Percentiles rank a stretch among this genome's conserved stretches.
These are phyloP conservation scores for Chrysoporthe cubensis DNA, from an alignment of 2,329 filamentous ascomycete species.

Conservation along the genomic window DNA sequence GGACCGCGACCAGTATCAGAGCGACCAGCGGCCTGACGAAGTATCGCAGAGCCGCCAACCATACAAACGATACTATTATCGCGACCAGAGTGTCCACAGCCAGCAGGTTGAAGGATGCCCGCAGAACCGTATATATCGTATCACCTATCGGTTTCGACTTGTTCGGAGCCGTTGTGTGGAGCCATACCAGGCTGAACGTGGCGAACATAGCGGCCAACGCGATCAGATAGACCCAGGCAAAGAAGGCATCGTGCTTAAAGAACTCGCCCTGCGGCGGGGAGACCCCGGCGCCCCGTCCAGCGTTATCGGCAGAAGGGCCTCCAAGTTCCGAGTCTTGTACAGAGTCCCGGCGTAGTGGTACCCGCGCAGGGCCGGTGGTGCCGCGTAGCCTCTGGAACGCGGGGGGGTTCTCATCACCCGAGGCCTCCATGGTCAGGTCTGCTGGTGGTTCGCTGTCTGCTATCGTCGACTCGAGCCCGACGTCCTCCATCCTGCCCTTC, in stretches of 20 bases:
- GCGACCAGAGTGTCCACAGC: slow-evolving; percentile 92
- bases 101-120: slow-evolving; percentile 85
- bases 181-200: slow-evolving; percentile 85
- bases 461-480: slow-evolving; percentile 75
- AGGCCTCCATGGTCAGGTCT: slow-evolving; percentile 60
- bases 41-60: slow-evolving; percentile 85
- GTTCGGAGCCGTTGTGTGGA: slow-evolving; percentile 78
- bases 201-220: slow-evolving; percentile 82
- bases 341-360: slow-evolving; percentile 47
- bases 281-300: slow-evolving; percentile 44
- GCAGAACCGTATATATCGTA: slow-evolving; percentile 89
- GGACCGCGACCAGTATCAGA: slow-evolving; percentile 80
- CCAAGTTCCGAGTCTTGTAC: slow-evolving; percentile 54
- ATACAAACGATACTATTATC: slow-evolving; percentile 82
- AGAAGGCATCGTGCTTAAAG: slow-evolving; percentile 86
- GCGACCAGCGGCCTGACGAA: slow-evolving; percentile 86
- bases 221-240: slow-evolving; percentile 88
- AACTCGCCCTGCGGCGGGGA: slow-evolving; percentile 62
- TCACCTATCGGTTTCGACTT: slow-evolving; percentile 79
- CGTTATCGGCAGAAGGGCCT: slow-evolving; percentile 34
- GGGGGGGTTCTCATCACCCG: slow-evolving; percentile 58
- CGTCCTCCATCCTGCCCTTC: slow-evolving; percentile 79
- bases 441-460: slow-evolving; percentile 63
- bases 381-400: slow-evolving; percentile 65
- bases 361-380: slow-evolving; percentile 43